phyloP scores from a whole-genome alignment of 148 eudicot species.

The Chenopodium berlandieri region DNA sequence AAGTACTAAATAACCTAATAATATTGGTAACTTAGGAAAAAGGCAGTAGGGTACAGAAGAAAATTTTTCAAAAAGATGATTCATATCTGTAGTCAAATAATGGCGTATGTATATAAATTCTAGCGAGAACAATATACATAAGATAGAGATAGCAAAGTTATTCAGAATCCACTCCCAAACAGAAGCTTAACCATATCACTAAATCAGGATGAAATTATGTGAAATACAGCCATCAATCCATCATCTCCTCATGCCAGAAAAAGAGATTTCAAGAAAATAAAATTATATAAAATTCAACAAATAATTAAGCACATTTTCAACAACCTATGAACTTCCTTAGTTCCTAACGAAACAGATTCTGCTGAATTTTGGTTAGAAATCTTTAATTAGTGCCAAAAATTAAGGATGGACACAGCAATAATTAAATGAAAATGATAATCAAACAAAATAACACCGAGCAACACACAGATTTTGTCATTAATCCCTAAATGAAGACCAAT shows the following conservation, averaged over 20 bases:
- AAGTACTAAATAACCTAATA: slow-evolving; percentile 4
- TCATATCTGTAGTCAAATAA: neutral
- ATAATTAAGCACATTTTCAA: no score
- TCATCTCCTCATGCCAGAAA: neutral
- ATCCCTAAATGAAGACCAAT: no score
- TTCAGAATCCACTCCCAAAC: neutral
- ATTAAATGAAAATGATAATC: neutral
- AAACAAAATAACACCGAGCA: no score
- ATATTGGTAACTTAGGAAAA: neutral
- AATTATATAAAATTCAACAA: no score
- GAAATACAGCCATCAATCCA: neutral
- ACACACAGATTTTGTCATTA: no score
- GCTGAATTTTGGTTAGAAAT: no score
- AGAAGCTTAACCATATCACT: neutral
- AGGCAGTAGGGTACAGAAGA: neutral
- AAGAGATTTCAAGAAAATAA: neutral
- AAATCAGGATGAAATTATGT: neutral
- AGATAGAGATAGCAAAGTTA: neutral
- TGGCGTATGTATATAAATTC: neutral
- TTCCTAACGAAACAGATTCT: no score
- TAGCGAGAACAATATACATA: neutral
- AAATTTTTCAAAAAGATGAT: neutral
- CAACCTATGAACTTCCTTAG: no score
- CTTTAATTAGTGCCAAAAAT: neutral
- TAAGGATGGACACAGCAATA: neutral